Percentiles rank a stretch among this genome's conserved stretches.
phyloP scores from a whole-genome alignment of 2,329 filamentous ascomycete species.

The Macrophomina pseudophaseolina region DNA sequence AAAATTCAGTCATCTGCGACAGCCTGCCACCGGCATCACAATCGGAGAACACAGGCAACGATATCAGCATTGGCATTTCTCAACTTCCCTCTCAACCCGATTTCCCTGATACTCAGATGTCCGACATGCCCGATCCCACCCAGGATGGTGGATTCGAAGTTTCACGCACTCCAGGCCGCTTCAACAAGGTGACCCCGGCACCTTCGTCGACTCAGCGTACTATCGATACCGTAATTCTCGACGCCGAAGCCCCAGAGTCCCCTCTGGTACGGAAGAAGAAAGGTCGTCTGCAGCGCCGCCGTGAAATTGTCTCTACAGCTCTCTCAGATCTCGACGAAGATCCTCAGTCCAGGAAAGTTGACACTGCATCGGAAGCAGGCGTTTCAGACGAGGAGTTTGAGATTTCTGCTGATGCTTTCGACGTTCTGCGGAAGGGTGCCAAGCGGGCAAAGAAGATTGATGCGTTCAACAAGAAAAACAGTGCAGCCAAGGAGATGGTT shows the following conservation, averaged over 20 bases:
- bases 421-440: conserved; percentile 70
- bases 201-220: conserved; percentile 49
- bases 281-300: conserved; percentile 60
- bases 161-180: conserved; percentile 70
- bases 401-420: conserved; percentile 64
- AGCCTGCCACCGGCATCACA: conserved; percentile 54
- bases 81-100: conserved; percentile 33
- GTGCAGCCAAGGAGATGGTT: conserved; percentile 81
- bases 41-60: conserved; percentile 20
- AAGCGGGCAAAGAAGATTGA: conserved; percentile 54
- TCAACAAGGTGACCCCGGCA: conserved; percentile 63
- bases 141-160: conserved; percentile 80
- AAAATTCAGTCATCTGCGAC: conserved; percentile 61
- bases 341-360: conserved; percentile 32
- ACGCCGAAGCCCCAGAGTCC: conserved; percentile 59
- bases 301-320: conserved; percentile 40
- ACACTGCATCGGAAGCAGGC: conserved; percentile 30
- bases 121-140: conserved; percentile 74
- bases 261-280: conserved; percentile 66
- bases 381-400: conserved; percentile 41
- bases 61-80: conserved; percentile 44
- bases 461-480: conserved; percentile 81
- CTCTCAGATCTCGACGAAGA: conserved; percentile 55
- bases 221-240: conserved; percentile 68
- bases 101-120: conserved; percentile 63